These are phyloP conservation scores for Ophiosphaerella korrae DNA, from an alignment of 2,329 filamentous ascomycete species.

Conservation along the genomic window DNA sequence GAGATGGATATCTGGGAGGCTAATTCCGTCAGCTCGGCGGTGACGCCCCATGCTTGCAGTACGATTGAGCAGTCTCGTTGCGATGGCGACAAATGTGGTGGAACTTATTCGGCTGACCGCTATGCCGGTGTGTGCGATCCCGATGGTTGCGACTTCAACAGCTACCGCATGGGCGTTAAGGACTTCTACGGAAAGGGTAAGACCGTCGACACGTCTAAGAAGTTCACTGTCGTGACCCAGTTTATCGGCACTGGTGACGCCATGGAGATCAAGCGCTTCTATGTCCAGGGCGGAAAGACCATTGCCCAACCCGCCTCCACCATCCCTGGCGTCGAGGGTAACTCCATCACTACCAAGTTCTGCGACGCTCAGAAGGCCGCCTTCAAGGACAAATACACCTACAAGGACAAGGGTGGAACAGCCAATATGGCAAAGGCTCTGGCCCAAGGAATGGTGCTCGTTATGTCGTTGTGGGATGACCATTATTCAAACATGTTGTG, in stretches of 20 bases:
- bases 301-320: constrained; percentile 53
- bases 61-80: constrained; percentile 59
- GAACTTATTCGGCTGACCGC: constrained; percentile 59
- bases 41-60: constrained; percentile 68
- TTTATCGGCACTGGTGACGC: constrained; percentile 52
- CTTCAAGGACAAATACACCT: constrained; percentile 50
- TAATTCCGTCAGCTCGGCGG: constrained; percentile 66
- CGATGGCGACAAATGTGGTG: constrained; percentile 50
- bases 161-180: constrained; percentile 67
- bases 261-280: constrained; percentile 54
- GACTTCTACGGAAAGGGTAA: constrained; percentile 65
- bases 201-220: constrained; percentile 49
- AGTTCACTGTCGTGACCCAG: constrained; percentile 56
- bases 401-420: constrained; percentile 62
- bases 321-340: constrained; percentile 51
- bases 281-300: constrained; percentile 55
- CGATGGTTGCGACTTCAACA: constrained; percentile 67
- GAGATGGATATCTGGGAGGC: constrained; percentile 72
- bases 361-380: constrained; percentile 36
- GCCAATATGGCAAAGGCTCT: constrained; percentile 61
- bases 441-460: constrained; percentile 64
- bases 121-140: constrained; percentile 69
- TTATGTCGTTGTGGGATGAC: constrained; percentile 68
- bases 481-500: constrained; percentile 72
- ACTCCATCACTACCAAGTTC: constrained; percentile 38